Conservation (phyloP, 805 yeast species). For the Candida argentea region DNA sequence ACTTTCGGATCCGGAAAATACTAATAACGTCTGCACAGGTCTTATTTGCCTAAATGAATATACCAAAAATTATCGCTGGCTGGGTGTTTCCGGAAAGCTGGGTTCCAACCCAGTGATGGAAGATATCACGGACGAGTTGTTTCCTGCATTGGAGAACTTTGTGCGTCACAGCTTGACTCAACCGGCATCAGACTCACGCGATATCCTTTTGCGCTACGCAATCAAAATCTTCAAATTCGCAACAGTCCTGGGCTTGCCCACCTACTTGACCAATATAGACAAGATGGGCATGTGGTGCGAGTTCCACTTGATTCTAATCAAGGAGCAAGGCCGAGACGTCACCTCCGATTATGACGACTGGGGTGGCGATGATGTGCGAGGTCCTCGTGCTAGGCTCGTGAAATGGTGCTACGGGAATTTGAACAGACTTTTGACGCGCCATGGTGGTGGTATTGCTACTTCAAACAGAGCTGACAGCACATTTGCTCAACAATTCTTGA, state of each 20-base stretch:
- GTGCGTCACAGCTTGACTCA: slow-evolving; percentile 16
- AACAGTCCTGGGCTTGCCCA: slow-evolving; percentile 27
- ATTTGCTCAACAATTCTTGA: slow-evolving; percentile 23
- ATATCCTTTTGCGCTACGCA: slow-evolving; percentile 30
- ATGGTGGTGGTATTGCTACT: slow-evolving; percentile 33
- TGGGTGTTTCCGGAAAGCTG: slow-evolving; percentile 33
- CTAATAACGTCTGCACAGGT: slow-evolving; percentile 29
- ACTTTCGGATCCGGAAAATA: slow-evolving; percentile 26
- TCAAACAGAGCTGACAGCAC: slow-evolving; percentile 15
- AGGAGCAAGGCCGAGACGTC: slow-evolving; percentile 29
- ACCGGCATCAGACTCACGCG: slow-evolving; percentile 11
- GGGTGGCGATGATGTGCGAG: slow-evolving; percentile 18
- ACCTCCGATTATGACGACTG: slow-evolving; percentile 22
- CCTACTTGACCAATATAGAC: slow-evolving; percentile 24
- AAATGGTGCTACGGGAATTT: slow-evolving; percentile 38
- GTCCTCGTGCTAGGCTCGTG: slow-evolving; percentile 34
- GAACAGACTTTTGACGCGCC: slow-evolving; percentile 30
- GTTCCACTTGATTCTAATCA: slow-evolving; percentile 24
- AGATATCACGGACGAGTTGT: slow-evolving; percentile 23
- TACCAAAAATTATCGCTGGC: slow-evolving; percentile 30
- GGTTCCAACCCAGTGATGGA: slow-evolving; percentile 29
- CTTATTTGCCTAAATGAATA: slow-evolving; percentile 31
- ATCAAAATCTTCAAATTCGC: slow-evolving; percentile 32
- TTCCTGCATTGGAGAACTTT: slow-evolving; percentile 27
- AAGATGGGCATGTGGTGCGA: slow-evolving; percentile 34